Conservation (phyloP, 148 eudicot genomes). For the Linanthus parryae region DNA sequence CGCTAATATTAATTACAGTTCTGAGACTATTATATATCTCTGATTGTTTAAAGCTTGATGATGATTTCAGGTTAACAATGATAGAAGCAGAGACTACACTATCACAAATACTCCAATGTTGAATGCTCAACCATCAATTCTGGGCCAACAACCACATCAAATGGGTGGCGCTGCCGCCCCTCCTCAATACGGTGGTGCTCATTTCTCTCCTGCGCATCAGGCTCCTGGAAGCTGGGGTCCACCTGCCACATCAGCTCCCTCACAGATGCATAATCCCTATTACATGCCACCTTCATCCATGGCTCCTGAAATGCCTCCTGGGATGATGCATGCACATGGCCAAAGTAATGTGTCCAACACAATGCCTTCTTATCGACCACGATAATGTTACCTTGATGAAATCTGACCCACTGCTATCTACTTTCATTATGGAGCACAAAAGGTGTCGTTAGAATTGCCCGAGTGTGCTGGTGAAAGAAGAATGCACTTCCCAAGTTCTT, state of each 20-base stretch:
- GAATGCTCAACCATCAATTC: conserved; percentile 35
- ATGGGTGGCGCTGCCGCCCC: conserved; percentile 1
- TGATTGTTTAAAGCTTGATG: neutral
- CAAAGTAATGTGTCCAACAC: conserved; percentile 42
- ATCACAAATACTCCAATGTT: conserved; percentile 41
- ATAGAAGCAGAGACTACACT: conserved; percentile 90
- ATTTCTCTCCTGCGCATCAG: conserved; percentile 30
- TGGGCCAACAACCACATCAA: conserved; percentile 56
- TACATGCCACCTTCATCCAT: conserved; percentile 38
- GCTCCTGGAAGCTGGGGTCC: conserved; percentile 63
- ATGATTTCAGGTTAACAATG: conserved; percentile 70
- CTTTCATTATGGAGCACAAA: no score
- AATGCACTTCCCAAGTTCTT: no score
- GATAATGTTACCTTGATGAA: no score
- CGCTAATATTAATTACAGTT: no score
- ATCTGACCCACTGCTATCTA: no score
- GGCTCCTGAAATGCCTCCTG: conserved; percentile 37
- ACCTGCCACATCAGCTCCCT: conserved; percentile 30
- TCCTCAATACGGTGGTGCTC: conserved; percentile 22
- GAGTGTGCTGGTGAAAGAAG: no score
- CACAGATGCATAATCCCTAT: conserved; percentile 61
- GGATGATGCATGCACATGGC: conserved; percentile 24
- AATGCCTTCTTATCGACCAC: conserved; percentile 37
- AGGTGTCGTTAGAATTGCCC: no score
- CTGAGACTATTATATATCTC: no score